Base-by-base conservation (phyloP, 139 green algal species). In the Chlorella sp. region DNA sequence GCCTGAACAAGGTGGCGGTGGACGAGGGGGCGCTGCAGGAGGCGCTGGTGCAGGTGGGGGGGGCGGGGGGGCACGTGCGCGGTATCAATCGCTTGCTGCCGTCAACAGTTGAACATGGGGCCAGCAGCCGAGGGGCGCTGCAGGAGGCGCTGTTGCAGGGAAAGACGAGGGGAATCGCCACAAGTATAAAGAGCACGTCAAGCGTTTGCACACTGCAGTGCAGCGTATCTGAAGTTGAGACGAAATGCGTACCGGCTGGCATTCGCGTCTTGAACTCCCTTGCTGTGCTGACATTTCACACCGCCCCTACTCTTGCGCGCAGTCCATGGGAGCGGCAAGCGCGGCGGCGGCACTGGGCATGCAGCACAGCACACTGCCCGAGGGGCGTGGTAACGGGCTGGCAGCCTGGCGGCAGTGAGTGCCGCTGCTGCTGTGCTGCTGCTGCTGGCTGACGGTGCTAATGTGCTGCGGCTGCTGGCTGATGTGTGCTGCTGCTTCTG, bases 1-100 rank as follows among this genome's bases (percentile, higher is more conserved):
- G 57, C 53, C 24, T 87, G 9, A 60, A 34, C 68, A 81, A 71
- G 42, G 87, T 86, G 24, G n/a, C 42, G 7, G 16, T 90, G 28
- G 87, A 90, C 40, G 87, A 90, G 79, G 87, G 75, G 30, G 61
- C 79, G 36, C 78, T 90, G 60, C 64, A 86, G 61, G 61, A 77
- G 79, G 64, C 83, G 64, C 39, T 90, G 32, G 40, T 87, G 32
- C 40, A 88, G 68, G 84, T 80, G 57, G 0, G 81, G 48, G 32
- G 53, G 40, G 32, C 53, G 48, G 30, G 24, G 69, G 53, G 57
- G 18, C 57, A 57, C 48, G 7, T 16, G 48, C n/a, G n/a, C n/a
- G n/a, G n/a, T n/a, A n/a, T 57, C 48, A 57, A 9, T 9, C 9
- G 48, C 48, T 9, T 39, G 73, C 26, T 39, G 73, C 32, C 18